A percentile compares a stretch with the other conserved stretches of the same genome.
These are phyloP conservation scores for Mucor sp. DNA, from an alignment of 371 early-diverging fungal genomes.

Conservation along the genomic window DNA sequence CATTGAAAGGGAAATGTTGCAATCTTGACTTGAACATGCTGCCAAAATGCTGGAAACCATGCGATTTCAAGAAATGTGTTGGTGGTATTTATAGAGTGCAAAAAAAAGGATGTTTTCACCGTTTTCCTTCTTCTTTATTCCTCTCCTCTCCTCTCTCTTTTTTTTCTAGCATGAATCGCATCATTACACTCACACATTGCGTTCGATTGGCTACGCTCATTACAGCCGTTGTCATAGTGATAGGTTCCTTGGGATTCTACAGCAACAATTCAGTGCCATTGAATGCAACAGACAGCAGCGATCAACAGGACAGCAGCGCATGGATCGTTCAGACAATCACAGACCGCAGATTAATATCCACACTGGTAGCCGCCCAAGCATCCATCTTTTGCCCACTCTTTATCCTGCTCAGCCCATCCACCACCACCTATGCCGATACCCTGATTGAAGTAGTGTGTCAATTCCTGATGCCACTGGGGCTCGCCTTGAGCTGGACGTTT, in stretches of 20 bases:
- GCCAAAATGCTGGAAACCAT: neutral
- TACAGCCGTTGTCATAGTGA: slow-evolving; percentile 30
- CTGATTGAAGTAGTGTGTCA: slow-evolving; percentile 25
- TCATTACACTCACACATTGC: slow-evolving; percentile 9
- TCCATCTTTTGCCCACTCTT: slow-evolving; percentile 34
- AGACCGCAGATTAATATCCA: slow-evolving; percentile 28
- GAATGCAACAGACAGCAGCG: neutral
- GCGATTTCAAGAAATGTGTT: neutral
- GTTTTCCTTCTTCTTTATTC: neutral
- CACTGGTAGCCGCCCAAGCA: slow-evolving; percentile 36
- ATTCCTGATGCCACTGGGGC: slow-evolving; percentile 42
- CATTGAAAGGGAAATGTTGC: neutral
- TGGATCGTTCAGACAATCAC: slow-evolving; percentile 33
- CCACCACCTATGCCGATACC: neutral
- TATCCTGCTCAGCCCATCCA: slow-evolving; percentile 13
- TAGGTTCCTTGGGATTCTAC: slow-evolving; percentile 31
- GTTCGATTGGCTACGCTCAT: slow-evolving; percentile 28
- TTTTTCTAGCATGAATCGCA: neutral
- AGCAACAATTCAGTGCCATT: slow-evolving; percentile 28
- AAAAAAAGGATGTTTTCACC: neutral
- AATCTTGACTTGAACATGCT: slow-evolving; percentile 6
- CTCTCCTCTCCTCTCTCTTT: neutral
- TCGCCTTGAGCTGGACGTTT: slow-evolving; percentile 50
- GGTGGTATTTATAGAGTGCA: neutral
- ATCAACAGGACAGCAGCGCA: neutral